Evolutionary conservation across 2,329 filamentous ascomycete genomes (phyloP).

Genomic region (Colletotrichum aenigma): DNA sequence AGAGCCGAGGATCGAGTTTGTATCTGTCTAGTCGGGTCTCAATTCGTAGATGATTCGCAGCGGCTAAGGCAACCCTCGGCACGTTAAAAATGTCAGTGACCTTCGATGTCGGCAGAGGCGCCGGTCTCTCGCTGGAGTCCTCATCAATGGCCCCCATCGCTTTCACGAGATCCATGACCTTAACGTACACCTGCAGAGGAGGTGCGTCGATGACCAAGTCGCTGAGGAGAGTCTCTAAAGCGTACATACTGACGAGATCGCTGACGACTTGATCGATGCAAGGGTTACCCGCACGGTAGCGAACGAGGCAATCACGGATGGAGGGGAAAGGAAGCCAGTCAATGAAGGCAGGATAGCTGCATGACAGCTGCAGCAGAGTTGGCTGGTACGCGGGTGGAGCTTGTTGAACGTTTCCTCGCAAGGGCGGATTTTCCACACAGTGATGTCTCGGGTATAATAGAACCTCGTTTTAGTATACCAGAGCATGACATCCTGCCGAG

Average conservation of each 20-base stretch:
- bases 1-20: background rate
- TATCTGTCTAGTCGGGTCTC: background rate
- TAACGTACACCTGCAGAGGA: background rate
- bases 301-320: background rate
- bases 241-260: background rate
- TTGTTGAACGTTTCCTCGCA: too few species aligned
- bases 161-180: background rate
- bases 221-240: background rate
- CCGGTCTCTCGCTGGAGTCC: background rate
- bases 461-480: too few species aligned
- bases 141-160: background rate
- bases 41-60: background rate
- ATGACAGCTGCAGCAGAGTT: background rate
- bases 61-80: background rate
- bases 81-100: rapidly evolving
- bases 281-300: background rate
- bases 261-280: background rate
- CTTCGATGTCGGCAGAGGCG: background rate
- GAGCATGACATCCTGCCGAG: too few species aligned
- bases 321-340: background rate
- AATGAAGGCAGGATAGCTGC: background rate
- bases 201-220: background rate
- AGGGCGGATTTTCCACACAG: too few species aligned
- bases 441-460: too few species aligned
- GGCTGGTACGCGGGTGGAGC: too few species aligned